phyloP scores from a whole-genome alignment of 352 stramenopile species.

The Elongisporangium anandrum region DNA sequence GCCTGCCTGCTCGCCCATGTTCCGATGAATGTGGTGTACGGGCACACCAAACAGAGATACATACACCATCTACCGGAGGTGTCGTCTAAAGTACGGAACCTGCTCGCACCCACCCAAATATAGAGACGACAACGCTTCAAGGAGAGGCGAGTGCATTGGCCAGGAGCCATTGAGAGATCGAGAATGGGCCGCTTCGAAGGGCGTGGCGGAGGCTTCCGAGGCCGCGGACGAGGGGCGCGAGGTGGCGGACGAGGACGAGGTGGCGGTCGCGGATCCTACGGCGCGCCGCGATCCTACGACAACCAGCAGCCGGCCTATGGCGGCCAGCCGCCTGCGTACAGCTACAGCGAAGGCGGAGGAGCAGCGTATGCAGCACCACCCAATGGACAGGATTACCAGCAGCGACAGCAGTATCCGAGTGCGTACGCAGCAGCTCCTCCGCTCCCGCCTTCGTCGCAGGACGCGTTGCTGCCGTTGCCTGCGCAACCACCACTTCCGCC shows the following conservation, averaged over 20 bases:
- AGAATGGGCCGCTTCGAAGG: conserved; percentile 19
- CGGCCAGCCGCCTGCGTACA: neutral
- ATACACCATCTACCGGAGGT: neutral
- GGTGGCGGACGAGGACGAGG: conserved; percentile 24
- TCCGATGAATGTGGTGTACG: conserved; percentile 1
- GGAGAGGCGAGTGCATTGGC: neutral
- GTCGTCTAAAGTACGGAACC: neutral
- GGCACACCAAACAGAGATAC: neutral
- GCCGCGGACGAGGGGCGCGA: conserved; percentile 24
- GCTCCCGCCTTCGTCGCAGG: conserved; percentile 2
- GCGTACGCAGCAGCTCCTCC: conserved; percentile 6
- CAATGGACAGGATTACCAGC: conserved; percentile 14
- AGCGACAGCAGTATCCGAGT: conserved; percentile 7
- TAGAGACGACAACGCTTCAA: neutral
- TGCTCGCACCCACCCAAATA: conserved; percentile 1
- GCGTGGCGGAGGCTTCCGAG: conserved; percentile 15
- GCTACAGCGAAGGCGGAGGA: neutral
- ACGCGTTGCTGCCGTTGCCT: conserved; percentile 1
- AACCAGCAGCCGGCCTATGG: conserved; percentile 6
- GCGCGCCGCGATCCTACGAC: conserved; percentile 5
- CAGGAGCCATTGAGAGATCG: neutral
- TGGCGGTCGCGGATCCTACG: conserved; percentile 16
- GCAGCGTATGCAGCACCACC: conserved; percentile 7
- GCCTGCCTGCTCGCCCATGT: conserved; percentile 3
- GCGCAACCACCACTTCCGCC: neutral